A percentile compares a stretch with the other conserved stretches of the same genome.
phyloP scores from a whole-genome alignment of 139 green algal species.

The Nannochloris sp. region DNA sequence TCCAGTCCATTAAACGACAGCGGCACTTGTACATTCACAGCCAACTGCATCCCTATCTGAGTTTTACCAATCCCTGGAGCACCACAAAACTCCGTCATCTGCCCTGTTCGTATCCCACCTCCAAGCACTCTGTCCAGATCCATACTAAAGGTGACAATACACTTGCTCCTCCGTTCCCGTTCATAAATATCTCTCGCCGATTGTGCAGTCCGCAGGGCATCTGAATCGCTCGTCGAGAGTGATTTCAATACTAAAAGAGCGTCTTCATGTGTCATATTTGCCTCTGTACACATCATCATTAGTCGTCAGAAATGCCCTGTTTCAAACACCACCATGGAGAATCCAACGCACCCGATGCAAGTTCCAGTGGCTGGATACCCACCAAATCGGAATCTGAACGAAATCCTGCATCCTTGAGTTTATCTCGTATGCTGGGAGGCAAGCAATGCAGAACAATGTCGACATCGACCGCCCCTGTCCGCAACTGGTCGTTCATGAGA shows the following conservation, averaged over 20 bases:
- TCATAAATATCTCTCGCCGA: slow-evolving; percentile 11
- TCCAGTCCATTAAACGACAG: slow-evolving; percentile 40
- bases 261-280: slow-evolving; percentile 26
- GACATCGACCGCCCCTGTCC: background rate
- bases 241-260: slow-evolving; percentile 24
- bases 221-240: background rate
- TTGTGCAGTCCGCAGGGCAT: background rate
- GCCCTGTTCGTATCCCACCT: slow-evolving; percentile 43
- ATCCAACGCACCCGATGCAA: slow-evolving; percentile 20
- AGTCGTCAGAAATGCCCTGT: background rate
- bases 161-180: background rate
- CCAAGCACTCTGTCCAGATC: slow-evolving; percentile 56
- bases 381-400: slow-evolving; percentile 26
- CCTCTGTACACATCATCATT: slow-evolving; percentile 9
- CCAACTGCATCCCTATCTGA: slow-evolving; percentile 76
- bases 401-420: slow-evolving; percentile 28
- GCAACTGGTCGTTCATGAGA: too few species aligned
- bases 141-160: slow-evolving; percentile 45
- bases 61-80: slow-evolving; percentile 82
- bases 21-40: slow-evolving; percentile 63
- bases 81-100: slow-evolving; percentile 72
- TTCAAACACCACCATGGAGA: too few species aligned
- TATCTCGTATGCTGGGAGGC: slow-evolving; percentile 20
- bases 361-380: slow-evolving; percentile 18
- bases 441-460: slow-evolving; percentile 22